A percentile compares a stretch with the other conserved stretches of the same genome.
Conservation (phyloP, 2,329 filamentous ascomycete species). For the Aspergillus pseudoglaucus region DNA sequence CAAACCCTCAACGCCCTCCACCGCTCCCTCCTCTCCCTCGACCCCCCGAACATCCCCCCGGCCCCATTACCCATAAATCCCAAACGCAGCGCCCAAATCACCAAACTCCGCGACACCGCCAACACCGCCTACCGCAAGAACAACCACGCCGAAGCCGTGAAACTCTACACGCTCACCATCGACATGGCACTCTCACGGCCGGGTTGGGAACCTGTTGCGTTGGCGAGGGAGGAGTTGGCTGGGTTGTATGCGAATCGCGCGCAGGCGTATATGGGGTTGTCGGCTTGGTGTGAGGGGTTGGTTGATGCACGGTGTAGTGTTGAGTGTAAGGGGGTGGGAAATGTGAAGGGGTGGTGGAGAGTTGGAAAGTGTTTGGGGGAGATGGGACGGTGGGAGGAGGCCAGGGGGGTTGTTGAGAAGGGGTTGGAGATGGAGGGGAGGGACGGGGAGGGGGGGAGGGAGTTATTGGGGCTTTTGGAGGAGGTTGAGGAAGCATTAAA, state of each 20-base stretch:
- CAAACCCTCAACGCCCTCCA: slow-evolving; percentile 71
- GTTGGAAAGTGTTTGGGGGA: slow-evolving; percentile 77
- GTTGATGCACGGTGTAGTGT: slow-evolving; percentile 83
- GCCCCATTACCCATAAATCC: slow-evolving; percentile 88
- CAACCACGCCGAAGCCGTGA: slow-evolving; percentile 66
- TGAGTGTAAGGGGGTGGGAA: slow-evolving; percentile 77
- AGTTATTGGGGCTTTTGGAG: slow-evolving; percentile 54
- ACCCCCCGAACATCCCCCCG: slow-evolving; percentile 64
- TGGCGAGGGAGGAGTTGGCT: slow-evolving; percentile 79
- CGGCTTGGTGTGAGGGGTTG: slow-evolving; percentile 77
- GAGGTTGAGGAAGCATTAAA: slow-evolving; percentile 60
- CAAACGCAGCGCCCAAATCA: slow-evolving; percentile 80
- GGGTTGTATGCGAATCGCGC: slow-evolving; percentile 79
- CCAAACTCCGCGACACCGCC: slow-evolving; percentile 82
- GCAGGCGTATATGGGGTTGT: slow-evolving; percentile 78
- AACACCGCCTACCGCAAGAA: slow-evolving; percentile 77
- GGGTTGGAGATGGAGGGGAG: slow-evolving; percentile 76
- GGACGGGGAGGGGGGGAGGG: slow-evolving; percentile 43
- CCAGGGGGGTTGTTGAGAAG: slow-evolving; percentile 66
- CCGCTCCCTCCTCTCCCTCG: slow-evolving; percentile 60
- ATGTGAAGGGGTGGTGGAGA: slow-evolving; percentile 93
- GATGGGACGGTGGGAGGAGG: slow-evolving; percentile 84
- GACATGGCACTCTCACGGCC: slow-evolving; percentile 81
- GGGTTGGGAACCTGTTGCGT: slow-evolving; percentile 75
- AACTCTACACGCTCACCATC: slow-evolving; percentile 77